Evolutionary conservation across 164 flowering plant genomes (phyloP).

Genomic region (Magnolia officinalis): DNA sequence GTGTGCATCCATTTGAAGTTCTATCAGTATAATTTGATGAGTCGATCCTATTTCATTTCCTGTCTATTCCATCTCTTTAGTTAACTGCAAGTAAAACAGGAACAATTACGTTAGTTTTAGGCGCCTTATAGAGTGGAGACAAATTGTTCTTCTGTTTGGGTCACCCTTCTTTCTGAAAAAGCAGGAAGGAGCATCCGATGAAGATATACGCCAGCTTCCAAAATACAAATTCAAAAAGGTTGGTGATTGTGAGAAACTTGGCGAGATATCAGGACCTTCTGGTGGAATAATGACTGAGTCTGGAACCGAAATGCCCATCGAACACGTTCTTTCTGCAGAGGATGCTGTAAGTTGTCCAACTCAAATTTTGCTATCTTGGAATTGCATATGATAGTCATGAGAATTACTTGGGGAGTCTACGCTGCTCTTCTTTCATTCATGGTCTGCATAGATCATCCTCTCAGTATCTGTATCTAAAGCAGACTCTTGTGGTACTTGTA

Average conservation of each 20-base stretch:
- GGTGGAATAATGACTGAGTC: slow-evolving; percentile 68
- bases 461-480: not conserved
- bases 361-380: not conserved
- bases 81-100: not conserved
- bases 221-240: slow-evolving; percentile 49
- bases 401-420: not conserved
- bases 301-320: slow-evolving; percentile 41
- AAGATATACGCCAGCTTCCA: slow-evolving; percentile 56
- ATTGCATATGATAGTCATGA: not conserved
- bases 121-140: not conserved
- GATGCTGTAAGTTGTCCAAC: slow-evolving; percentile 52
- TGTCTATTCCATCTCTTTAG: not conserved
- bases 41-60: not conserved
- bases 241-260: slow-evolving; percentile 41
- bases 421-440: not conserved
- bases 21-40: not conserved
- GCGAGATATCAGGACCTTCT: slow-evolving; percentile 39
- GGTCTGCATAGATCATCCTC: not conserved
- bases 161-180: slow-evolving; percentile 6
- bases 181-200: slow-evolving; percentile 80
- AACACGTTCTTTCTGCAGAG: slow-evolving; percentile 45
- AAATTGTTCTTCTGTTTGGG: not conserved
- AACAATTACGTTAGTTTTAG: not conserved
- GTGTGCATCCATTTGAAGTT: not conserved
- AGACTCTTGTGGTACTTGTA: slow-evolving; percentile 14